A percentile compares a stretch with the other conserved stretches of the same genome.
Conservation (phyloP, 345 rosid species). For the Tarenaya hassleriana region DNA sequence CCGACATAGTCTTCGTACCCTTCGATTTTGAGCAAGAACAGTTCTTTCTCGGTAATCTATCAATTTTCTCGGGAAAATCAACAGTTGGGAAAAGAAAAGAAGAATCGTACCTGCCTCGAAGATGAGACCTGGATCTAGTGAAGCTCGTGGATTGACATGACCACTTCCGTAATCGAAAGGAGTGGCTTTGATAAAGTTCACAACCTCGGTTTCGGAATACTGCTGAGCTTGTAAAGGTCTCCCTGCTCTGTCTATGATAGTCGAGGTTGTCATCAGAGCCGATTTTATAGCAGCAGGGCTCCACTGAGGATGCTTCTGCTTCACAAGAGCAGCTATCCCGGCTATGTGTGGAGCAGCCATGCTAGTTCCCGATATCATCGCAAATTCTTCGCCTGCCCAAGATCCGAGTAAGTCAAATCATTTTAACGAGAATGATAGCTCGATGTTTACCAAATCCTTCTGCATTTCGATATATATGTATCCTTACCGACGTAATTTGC, state of each 20-base stretch:
- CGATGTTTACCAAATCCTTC: no score
- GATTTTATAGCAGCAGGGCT: conserved; percentile 98
- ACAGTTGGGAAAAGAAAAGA: conserved; percentile 3
- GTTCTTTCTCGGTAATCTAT: background rate
- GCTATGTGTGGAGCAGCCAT: conserved; percentile 99
- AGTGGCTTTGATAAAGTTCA: conserved; percentile 71
- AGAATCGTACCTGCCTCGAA: conserved; percentile 71
- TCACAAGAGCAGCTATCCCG: conserved; percentile 94
- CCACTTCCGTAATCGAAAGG: conserved; percentile 99
- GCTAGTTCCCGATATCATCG: conserved; percentile 96
- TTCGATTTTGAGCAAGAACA: conserved; percentile 16
- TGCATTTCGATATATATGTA: no score
- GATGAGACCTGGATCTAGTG: conserved; percentile 93
- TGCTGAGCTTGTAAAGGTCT: conserved; percentile 89
- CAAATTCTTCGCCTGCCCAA: conserved; percentile 92
- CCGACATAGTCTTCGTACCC: conserved; percentile 88
- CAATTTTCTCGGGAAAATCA: background rate
- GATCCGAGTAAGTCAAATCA: conserved; percentile 4
- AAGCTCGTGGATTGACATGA: conserved; percentile 93
- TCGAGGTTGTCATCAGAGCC: conserved; percentile 90
- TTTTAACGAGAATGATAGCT: no score
- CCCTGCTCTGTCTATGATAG: conserved; percentile 79
- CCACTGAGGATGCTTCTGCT: conserved; percentile 95
- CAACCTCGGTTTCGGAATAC: conserved; percentile 79
- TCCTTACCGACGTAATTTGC: conserved; percentile 72